These are phyloP conservation scores for Metschnikowia rubicola DNA, from an alignment of 805 yeast species.

Conservation along the genomic window DNA sequence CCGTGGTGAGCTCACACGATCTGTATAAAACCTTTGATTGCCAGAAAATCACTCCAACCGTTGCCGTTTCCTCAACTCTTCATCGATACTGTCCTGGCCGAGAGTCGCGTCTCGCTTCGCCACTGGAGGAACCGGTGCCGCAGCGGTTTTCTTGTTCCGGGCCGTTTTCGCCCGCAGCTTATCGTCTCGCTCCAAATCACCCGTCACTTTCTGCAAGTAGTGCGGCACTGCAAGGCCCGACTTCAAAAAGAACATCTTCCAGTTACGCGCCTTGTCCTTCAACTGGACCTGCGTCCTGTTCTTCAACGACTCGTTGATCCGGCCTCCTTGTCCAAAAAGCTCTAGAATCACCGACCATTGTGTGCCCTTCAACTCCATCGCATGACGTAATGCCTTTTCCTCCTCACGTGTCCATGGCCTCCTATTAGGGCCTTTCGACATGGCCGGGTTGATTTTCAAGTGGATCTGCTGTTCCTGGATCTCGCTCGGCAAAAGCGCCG, in stretches of 20 bases:
- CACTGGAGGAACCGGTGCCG: conserved; percentile 37
- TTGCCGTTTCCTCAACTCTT: not conserved
- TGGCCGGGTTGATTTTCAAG: conserved; percentile 32
- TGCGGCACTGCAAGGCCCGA: conserved; percentile 74
- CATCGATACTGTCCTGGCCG: conserved; percentile 1
- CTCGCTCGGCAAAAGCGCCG: conserved; percentile 40
- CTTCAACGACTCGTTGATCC: conserved; percentile 75
- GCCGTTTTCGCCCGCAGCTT: conserved; percentile 34
- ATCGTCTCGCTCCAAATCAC: conserved; percentile 64
- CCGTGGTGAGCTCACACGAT: not conserved
- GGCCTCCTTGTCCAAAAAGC: conserved; percentile 92
- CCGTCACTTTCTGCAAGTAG: conserved; percentile 80
- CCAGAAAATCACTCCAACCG: not conserved
- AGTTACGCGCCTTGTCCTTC: conserved; percentile 94
- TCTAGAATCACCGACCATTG: conserved; percentile 91
- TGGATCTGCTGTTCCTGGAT: conserved; percentile 43
- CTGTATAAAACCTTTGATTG: not conserved
- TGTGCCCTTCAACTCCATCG: conserved; percentile 81
- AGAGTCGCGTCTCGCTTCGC: conserved; percentile 7
- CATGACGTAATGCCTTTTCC: conserved; percentile 78
- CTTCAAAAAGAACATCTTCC: conserved; percentile 84
- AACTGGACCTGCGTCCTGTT: conserved; percentile 88
- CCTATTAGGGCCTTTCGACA: conserved; percentile 36
- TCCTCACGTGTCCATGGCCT: conserved; percentile 87
- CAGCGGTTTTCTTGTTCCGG: conserved; percentile 35